Conservation (phyloP, 306 rosid species). For the Cicer cuneatum region DNA sequence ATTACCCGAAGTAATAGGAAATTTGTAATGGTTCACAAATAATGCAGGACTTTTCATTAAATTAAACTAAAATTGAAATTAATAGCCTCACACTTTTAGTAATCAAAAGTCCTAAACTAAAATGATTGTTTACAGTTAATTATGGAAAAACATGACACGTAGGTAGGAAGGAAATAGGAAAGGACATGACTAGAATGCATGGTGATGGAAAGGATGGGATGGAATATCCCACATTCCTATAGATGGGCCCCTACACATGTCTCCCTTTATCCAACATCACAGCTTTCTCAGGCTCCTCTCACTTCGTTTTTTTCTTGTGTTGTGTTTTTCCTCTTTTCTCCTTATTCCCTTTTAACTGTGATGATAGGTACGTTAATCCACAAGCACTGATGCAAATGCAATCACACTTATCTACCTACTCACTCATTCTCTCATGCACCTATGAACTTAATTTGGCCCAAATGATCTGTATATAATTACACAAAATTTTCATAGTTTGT, state of each 20-base stretch:
- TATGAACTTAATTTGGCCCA: not conserved
- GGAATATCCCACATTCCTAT: slow-evolving; percentile 58
- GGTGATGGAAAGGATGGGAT: slow-evolving; percentile 45
- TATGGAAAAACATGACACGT: not conserved
- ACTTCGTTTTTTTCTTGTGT: slow-evolving; percentile 36
- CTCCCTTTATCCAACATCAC: slow-evolving; percentile 71
- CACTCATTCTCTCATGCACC: not conserved
- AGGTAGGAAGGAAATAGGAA: slow-evolving; percentile 39
- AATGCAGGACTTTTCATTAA: no score
- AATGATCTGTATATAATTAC: not conserved
- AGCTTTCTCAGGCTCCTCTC: slow-evolving; percentile 53
- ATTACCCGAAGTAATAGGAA: no score
- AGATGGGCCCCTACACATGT: slow-evolving; percentile 64
- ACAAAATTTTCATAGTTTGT: not conserved
- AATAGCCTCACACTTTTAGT: no score
- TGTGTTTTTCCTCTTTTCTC: slow-evolving; percentile 21
- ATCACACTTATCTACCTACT: slow-evolving; percentile 31
- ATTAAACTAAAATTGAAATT: no score
- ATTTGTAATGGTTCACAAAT: no score
- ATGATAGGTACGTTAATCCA: slow-evolving; percentile 41
- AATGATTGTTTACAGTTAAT: no score
- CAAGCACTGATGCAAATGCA: slow-evolving; percentile 32
- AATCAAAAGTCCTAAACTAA: no score
- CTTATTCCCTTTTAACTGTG: slow-evolving; percentile 5
- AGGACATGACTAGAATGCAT: slow-evolving; percentile 52